Evolutionary conservation across 2,329 filamentous ascomycete species (phyloP), one percentile per base, ranked within the genome.

Genomic region (Dactylellina leptospora): DNA sequence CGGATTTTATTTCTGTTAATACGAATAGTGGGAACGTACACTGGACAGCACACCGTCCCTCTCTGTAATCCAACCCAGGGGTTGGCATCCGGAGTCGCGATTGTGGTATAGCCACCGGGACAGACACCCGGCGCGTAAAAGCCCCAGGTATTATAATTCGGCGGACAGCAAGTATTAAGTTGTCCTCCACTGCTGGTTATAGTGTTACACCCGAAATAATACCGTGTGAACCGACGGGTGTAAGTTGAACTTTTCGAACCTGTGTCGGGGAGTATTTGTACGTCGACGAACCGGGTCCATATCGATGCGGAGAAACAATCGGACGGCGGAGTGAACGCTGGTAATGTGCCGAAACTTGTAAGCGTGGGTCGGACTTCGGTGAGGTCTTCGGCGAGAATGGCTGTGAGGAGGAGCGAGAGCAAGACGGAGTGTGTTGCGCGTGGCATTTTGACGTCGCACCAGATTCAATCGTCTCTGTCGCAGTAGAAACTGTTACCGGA

Each of bases 131-230:
- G 68, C 1, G 54, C 68, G 11, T 72, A 72, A 40, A 72, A 72
- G 1, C 68, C 68, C 68, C 68, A 72, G 6, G 68, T 72, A 20
- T 64, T 59, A 42, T 59, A 72, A 13, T n/a, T 25, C 13, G 68
- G 68, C 6, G 68, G 68, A 20, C 68, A 72, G 27, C 68, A 72
- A 2, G 53, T 72, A 27, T 72, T 72, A 18, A 42, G 55, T 10
- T 64, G 59, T 18, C 53, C 58, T 3, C 42, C 60, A 10, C 55
- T 47, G 4, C n/a, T 16, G 23, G 64, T 40, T 45, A 64, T 59
- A 55, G n/a, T n/a, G n/a, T 72, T 64, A 42, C 68, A 72, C 0
- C 68, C 59, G 36, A 72, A 16, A 25, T 72, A 60, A 59, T 59
- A 72, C 8, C 68, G 45, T 1, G 59, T 72, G 38, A 72, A 72